Base-by-base conservation (phyloP, 2,329 filamentous ascomycete species). In the Trichoderma sp. region DNA sequence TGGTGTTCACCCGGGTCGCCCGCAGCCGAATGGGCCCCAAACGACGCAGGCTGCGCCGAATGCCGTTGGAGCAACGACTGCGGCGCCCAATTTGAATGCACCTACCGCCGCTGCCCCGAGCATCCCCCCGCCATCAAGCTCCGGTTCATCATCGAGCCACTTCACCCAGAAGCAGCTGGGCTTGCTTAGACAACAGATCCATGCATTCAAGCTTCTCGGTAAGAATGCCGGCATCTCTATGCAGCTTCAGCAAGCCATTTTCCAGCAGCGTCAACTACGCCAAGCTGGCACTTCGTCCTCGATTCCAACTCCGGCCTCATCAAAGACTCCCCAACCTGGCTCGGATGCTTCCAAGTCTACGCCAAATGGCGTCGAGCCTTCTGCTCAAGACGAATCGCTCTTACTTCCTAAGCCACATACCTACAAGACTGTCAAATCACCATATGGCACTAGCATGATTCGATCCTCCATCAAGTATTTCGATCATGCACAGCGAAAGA, bases 141-240 rank as follows among this genome's bases (percentile, higher is more conserved):
- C 79, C n/a, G 76, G 79, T 69, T 77, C 79, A 67, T 79, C 84
- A n/a, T 84, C 84, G 27, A 88, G 89, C 68, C 91, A 91, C 77
- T 95, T 98, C 82, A 92, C 92, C 14, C 89, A 90, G 29, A 93
- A 97, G 75, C 97, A 99, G 83, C 86, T 98, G 63, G 88, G 89
- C 29, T 91, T 94, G 60, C 86, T 99, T 11, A 90, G 94, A 76
- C 92, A 94, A 78, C 97, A 99, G 83, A 98, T 98, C 68, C 89
- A 93, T 79, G 95, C 96, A 0, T 98, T 98, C 85, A 97, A 97
- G 84, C 89, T 95, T 78, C 88, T 99, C 4, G 93, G 94, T 6
- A 97, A 97, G 84, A 98, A 98, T 79, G 88, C 93, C 16, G 93
- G 95, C 0, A 91, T 98, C 4, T 95, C 96, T 1, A 85, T 90